Percentiles rank a stretch among this genome's conserved stretches.
Conservation (phyloP, 345 rosid species). For the Clausena lansium region DNA sequence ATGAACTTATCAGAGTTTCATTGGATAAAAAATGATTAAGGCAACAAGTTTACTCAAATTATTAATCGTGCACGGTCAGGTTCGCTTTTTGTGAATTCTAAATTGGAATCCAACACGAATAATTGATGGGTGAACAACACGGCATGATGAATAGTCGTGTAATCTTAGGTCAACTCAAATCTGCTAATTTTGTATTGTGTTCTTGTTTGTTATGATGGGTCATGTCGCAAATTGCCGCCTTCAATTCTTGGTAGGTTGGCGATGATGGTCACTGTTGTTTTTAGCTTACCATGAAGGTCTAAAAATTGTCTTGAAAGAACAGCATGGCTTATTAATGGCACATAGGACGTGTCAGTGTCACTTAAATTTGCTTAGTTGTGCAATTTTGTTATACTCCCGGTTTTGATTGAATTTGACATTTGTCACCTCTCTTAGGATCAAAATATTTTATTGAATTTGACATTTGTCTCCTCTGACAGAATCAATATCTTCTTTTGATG, state of each 20-base stretch:
- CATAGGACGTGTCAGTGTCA: not conserved
- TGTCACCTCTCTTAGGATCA: not conserved
- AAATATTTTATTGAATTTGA: not conserved
- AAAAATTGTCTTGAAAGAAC: not conserved
- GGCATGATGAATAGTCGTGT: not conserved
- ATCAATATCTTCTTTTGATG: not conserved
- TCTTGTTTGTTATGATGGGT: no score
- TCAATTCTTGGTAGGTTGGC: not conserved
- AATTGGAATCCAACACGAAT: not conserved
- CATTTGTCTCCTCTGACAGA: not conserved
- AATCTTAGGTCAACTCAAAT: not conserved
- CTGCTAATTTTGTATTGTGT: not conserved
- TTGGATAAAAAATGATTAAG: no score
- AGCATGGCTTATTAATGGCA: not conserved
- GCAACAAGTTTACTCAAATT: no score
- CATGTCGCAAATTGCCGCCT: no score
- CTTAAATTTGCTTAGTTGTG: not conserved
- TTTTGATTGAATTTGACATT: constrained; percentile 2
- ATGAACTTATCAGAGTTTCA: no score
- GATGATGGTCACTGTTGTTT: not conserved
- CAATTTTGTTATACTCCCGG: not conserved
- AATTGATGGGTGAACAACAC: not conserved
- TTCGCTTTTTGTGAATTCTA: not conserved
- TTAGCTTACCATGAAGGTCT: not conserved
- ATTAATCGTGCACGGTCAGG: no score